Percentiles rank a stretch among this genome's conserved stretches.
These are phyloP conservation scores for Castanea mollissima DNA, from an alignment of 306 rosid species.

Conservation along the genomic window DNA sequence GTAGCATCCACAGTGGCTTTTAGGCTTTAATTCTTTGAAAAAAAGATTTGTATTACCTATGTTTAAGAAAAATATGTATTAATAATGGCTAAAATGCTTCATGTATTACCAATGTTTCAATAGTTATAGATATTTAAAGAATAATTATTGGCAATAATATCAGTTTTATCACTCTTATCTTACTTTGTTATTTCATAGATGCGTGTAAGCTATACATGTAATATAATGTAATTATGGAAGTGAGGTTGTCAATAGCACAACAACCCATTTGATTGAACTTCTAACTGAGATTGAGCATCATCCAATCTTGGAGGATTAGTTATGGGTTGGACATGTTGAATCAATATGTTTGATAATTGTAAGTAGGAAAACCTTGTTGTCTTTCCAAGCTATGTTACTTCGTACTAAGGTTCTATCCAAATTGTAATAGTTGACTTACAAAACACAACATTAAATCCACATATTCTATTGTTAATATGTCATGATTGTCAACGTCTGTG, in stretches of 20 bases:
- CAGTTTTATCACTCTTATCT: too few species aligned
- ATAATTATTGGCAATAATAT: too few species aligned
- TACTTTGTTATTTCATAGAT: too few species aligned
- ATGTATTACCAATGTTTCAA: too few species aligned
- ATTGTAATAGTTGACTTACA: background rate
- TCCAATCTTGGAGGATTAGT: conserved; percentile 48
- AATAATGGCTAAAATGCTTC: too few species aligned
- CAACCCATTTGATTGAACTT: conserved; percentile 40
- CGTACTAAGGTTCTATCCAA: conserved; percentile 6
- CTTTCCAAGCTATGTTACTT: conserved; percentile 7
- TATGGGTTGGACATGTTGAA: conserved; percentile 2
- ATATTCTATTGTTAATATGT: background rate
- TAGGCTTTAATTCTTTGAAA: too few species aligned
- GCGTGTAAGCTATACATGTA: too few species aligned
- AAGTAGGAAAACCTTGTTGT: conserved; percentile 26
- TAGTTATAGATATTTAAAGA: too few species aligned
- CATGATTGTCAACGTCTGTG: background rate
- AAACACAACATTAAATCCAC: background rate
- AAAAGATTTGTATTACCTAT: too few species aligned
- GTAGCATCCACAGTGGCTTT: too few species aligned
- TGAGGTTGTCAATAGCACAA: conserved; percentile 33
- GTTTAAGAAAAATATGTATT: too few species aligned
- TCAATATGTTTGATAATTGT: conserved; percentile 19
- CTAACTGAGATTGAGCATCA: conserved; percentile 43
- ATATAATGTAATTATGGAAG: conserved; percentile 4